phyloP scores from a whole-genome alignment of 1,284 basidiomycete genomes.

The Moniliella sp. region DNA sequence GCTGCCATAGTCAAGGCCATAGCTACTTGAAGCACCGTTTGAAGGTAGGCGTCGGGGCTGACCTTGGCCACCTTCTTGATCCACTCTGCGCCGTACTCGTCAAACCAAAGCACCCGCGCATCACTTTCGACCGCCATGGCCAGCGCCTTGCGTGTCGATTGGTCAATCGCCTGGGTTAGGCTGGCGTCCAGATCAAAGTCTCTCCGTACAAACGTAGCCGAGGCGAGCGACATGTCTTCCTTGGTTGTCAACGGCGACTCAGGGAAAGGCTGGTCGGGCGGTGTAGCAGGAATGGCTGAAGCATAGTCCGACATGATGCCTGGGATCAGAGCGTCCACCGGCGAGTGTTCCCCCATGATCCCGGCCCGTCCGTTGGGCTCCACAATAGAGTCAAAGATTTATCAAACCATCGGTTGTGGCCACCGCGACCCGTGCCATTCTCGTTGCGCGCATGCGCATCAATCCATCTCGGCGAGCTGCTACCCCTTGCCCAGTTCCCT shows the following conservation, averaged over 20 bases:
- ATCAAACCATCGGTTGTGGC: constrained; percentile 80
- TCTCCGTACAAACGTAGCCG: constrained; percentile 43
- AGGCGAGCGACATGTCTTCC: constrained; percentile 1
- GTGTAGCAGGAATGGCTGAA: constrained; percentile 40
- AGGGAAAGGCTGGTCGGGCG: constrained; percentile 7
- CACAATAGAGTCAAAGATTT: constrained; percentile 64
- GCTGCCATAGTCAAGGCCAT: constrained; percentile 54
- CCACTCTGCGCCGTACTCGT: constrained; percentile 69
- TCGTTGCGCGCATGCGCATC: constrained; percentile 60
- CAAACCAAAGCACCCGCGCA: constrained; percentile 61
- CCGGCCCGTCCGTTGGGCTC: constrained; percentile 68
- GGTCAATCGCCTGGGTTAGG: neutral
- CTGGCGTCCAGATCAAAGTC: constrained; percentile 49
- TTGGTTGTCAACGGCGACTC: no score
- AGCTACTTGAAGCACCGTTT: constrained; percentile 86
- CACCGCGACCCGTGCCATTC: constrained; percentile 48
- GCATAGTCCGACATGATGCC: constrained; percentile 72
- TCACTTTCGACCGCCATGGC: constrained; percentile 59
- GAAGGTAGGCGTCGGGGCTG: constrained; percentile 71
- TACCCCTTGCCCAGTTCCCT: no score
- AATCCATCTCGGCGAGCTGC: constrained; percentile 45
- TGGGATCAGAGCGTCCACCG: constrained; percentile 72
- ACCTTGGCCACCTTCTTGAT: constrained; percentile 62
- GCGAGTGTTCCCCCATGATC: constrained; percentile 75
- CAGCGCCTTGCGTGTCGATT: neutral